Evolutionary conservation across 352 stramenopile genomes (phyloP), one percentile per base, ranked within the genome.

Genomic region (Globisporangium paddicum): DNA sequence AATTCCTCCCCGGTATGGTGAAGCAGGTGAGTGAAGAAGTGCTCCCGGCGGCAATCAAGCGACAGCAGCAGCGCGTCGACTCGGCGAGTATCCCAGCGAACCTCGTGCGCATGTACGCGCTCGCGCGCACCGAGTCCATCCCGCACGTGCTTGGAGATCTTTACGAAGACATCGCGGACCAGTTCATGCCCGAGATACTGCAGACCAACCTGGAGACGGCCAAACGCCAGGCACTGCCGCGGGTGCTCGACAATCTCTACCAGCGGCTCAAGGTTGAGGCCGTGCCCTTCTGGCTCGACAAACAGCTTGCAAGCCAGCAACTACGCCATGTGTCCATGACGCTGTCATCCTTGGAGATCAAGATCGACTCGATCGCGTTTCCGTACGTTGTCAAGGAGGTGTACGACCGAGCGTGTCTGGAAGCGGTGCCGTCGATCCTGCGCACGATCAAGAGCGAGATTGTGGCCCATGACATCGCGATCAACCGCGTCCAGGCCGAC

Each of bases 371-470:
- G 10, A 64, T 87, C 14, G 77, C 80, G 13, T 86, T 89, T 40
- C 82, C 79, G 16, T 89, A 88, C 44, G 71, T 79, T 28, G 19
- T 89, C 23, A 67, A 75, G 37, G 80, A 88, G 58, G 63, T 83
- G 7, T 89, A 78, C 18, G 68, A 86, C 19, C 67, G 79, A 14
- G 67, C 82, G 0, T 86, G 82, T 30, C 62, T 92, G 6, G 80
- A 92, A 55, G 71, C 55, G 0, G 78, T 92, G 40, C 79, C 82
- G 7, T 82, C 69, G 40, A 52, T 87, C 7, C 32, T 92, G 37
- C 69, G 69, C 5, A 63, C 78, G 9, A 88, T 92, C 69, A 88
- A 89, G 59, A 70, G 47, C 42, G 78, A 89, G 53, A 77, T 92
- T 55, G 72, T 87, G 4, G 69, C 56, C 14, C 55, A 56, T 1